A percentile compares a stretch with the other conserved stretches of the same genome.
Conservation (phyloP, 169 alveolate genomes). For the Eimeria maxima region DNA sequence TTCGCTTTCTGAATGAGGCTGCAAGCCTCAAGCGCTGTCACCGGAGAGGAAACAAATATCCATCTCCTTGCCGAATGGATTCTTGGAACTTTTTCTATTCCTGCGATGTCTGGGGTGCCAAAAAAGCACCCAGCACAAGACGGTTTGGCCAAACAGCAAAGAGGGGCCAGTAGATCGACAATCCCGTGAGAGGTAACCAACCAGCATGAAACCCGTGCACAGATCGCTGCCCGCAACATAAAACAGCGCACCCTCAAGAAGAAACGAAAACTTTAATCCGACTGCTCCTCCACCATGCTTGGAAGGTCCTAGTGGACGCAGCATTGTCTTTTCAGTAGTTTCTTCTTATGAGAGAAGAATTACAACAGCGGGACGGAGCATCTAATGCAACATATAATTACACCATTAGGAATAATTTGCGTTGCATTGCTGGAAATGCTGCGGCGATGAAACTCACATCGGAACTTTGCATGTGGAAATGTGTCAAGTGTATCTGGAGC, state of each 20-base stretch:
- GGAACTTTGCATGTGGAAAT: too few relatives aligned
- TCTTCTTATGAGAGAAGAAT: too few relatives aligned
- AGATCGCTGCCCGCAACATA: conserved; percentile 62
- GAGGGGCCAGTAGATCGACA: conserved; percentile 54
- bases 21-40: conserved; percentile 57
- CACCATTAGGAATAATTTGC: neutral
- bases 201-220: conserved; percentile 71
- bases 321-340: neutral
- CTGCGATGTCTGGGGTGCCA: neutral
- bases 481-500: too few relatives aligned
- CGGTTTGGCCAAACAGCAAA: conserved; percentile 58
- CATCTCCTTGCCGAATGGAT: neutral
- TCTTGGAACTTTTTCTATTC: neutral
- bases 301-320: too few relatives aligned
- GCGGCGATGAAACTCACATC: neutral
- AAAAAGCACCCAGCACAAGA: conserved; percentile 47
- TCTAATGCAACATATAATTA: neutral
- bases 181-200: conserved; percentile 44
- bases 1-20: conserved; percentile 64
- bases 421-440: neutral
- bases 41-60: conserved; percentile 20
- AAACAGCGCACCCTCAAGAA: neutral
- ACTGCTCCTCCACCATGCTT: neutral
- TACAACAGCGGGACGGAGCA: neutral
- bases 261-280: neutral